Conservation (phyloP, 176 grass and related monocot species). For the Zoysia japonica region DNA sequence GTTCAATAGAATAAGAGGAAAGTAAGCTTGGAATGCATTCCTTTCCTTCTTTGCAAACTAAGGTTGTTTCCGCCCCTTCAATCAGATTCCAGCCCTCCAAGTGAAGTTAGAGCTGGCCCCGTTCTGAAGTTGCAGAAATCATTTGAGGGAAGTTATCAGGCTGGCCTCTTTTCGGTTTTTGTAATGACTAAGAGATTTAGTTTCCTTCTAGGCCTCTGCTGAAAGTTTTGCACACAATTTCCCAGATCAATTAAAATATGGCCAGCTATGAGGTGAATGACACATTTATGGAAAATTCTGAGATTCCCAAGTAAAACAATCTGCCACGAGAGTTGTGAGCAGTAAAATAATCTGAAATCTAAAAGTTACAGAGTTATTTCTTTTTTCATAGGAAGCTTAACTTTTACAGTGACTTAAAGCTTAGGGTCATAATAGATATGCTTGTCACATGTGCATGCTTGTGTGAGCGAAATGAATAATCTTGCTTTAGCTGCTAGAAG, state of each 20-base stretch:
- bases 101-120: conserved; percentile 43
- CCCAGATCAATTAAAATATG: background rate
- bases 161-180: background rate
- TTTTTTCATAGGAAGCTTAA: background rate
- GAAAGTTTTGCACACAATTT: conserved; percentile 10
- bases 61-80: conserved; percentile 36
- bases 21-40: conserved; percentile 77
- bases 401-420: conserved; percentile 13
- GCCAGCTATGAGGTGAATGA: background rate
- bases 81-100: conserved; percentile 44
- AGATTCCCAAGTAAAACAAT: conserved; percentile 19
- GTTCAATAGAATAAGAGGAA: conserved; percentile 19
- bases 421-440: conserved; percentile 5
- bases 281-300: background rate
- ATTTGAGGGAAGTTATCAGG: conserved; percentile 17
- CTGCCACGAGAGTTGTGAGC: background rate
- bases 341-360: background rate
- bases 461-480: conserved; percentile 46
- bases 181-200: conserved; percentile 2
- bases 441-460: conserved; percentile 40
- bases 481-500: conserved; percentile 38
- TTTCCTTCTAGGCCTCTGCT: conserved; percentile 1
- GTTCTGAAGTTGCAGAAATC: conserved; percentile 36
- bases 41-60: conserved; percentile 44
- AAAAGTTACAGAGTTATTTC: background rate